phyloP scores from a whole-genome alignment of 352 stramenopile species.

The Chrysophaeum taylorii region DNA sequence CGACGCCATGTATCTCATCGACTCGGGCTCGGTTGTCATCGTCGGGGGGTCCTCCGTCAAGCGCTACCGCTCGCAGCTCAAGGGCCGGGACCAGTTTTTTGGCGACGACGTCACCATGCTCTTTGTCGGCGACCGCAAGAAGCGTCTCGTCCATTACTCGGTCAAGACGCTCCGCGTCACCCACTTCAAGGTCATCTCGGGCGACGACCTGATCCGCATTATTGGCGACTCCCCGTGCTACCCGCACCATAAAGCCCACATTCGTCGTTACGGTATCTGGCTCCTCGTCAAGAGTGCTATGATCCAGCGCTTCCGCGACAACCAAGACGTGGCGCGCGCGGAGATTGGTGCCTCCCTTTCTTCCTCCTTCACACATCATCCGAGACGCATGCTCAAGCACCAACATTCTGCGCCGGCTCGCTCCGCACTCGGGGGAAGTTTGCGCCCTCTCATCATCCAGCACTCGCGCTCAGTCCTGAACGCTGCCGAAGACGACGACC shows the following conservation, averaged over 20 bases:
- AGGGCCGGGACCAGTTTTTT: not conserved
- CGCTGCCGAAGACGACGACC: no score
- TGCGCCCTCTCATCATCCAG: no score
- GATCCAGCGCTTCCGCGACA: not conserved
- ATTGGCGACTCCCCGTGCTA: not conserved
- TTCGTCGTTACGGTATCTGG: not conserved
- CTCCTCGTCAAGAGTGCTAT: not conserved
- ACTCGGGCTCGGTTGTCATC: not conserved
- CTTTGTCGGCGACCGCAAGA: not conserved
- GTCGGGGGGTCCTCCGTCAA: not conserved
- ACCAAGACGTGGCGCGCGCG: no score
- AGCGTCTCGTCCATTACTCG: not conserved
- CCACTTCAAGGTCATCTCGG: not conserved
- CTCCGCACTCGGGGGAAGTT: no score
- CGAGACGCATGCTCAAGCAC: no score
- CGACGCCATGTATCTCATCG: not conserved
- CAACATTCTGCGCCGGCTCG: no score
- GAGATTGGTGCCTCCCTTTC: no score
- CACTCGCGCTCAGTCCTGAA: no score
- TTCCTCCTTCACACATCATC: no score
- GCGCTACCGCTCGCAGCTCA: not conserved
- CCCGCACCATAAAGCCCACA: not conserved
- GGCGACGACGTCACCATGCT: not conserved
- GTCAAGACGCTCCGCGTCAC: not conserved
- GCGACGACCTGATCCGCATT: not conserved